Evolutionary conservation across 1,284 basidiomycete species (phyloP), one percentile per base, ranked within the genome.

Genomic region (Neonothopanus nambi): DNA sequence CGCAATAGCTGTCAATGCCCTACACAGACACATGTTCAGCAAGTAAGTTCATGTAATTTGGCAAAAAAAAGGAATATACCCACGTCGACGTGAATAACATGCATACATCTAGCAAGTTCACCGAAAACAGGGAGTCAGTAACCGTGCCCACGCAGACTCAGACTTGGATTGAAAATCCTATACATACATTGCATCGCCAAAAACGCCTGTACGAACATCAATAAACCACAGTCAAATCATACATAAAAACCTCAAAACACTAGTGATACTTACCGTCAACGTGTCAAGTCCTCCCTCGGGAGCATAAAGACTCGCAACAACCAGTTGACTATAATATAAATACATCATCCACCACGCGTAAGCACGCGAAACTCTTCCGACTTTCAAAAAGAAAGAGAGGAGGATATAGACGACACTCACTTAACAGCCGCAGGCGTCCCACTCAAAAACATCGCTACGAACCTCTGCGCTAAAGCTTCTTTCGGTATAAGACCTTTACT

Each of bases 401-500:
- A 24, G 21, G 38, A 48, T 51, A 20, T 6, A 7, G 33, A 26
- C 17, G 23, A 18, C 28, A 61, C 68, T 62, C 44, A 72, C 70
- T 71, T 72, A 20, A 74, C 67, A 43, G 70, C 68, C 5, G 69
- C 66, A 8, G 69, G 69, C 11, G 73, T 72, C 1, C 73, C 66
- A 52, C 68, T 68, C 48, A 72, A 65, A 60, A 71, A 75, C 68
- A 76, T 75, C 21, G 71, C 70, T 5, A 77, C 77, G 55, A 79
- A 78, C 23, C 70, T 62, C 57, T 77, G 65, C 5, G 72, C 72
- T 35, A 66, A 67, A 37, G 71, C 67, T 8, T 71, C 61, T 36
- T 57, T 55, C 18, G 65, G 59, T 40, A 79, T 73, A 35, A 78
- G 53, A 1, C 69, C 69, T 6, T 65, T 61, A 5, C 63, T 60